Base-by-base conservation (phyloP, 1,284 basidiomycete species). In the Abortiporus biennis region DNA sequence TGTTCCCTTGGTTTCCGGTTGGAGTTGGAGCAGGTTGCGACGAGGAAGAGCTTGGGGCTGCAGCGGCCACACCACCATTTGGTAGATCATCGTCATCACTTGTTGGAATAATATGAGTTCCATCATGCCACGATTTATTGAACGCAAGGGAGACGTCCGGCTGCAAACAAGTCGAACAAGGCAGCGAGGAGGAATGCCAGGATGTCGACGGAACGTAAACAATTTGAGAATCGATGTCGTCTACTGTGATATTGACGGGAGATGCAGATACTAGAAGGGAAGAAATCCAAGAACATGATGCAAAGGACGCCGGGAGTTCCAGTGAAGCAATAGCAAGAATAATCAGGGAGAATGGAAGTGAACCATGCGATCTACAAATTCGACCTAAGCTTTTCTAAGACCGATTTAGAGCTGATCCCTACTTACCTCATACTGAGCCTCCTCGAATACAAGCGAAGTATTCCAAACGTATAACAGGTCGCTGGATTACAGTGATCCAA, bases 151-250 rank as follows among this genome's bases (percentile, higher is more conserved):
- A 37, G 4, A 51, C 13, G 37, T 54, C 53, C 0, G 66, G 65
- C 32, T 57, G 54, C 6, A 68, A 50, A 48, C 71, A 72, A 8
- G 49, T 45, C 13, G 54, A 44, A 53, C 66, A 72, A 6, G 55
- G 51, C 23, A 55, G 49, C 6, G 57, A 48, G 58, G 41, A 66
- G 46, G 51, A 54, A 54, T 51, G 55, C 74, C 73, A 76, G 11
- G 62, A 59, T 1, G 53, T 45, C 3, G 59, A 33, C 2, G 73
- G 72, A 5, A 54, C 46, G 44, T 74, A 76, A 9, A 61, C 38
- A 23, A 76, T 68, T 3, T 63, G 60, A 1, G 63, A 51, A 33
- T 71, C 63, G 2, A 61, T 57, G 49, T 76, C 72, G 44, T 74
- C 66, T 22, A 76, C 50, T 3, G 72, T 73, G 19, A 67, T 49